Evolutionary conservation across 768 basidiomycete species (phyloP).

Genomic region (Lactifluus subvellereus): DNA sequence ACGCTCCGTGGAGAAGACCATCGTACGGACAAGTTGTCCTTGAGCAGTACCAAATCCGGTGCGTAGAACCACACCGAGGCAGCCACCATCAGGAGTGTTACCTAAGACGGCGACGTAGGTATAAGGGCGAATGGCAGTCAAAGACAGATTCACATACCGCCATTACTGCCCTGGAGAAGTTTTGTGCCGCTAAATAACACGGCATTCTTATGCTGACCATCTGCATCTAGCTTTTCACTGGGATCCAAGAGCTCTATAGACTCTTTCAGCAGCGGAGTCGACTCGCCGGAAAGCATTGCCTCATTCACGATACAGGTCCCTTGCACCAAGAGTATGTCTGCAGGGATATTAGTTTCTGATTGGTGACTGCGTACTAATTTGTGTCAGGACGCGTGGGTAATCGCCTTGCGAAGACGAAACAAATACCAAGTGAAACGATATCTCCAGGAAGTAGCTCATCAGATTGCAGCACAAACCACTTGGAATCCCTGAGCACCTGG

Average conservation of each 20-base stretch:
- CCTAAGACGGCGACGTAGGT: slow-evolving; percentile 29
- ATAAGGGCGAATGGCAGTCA: slow-evolving; percentile 7
- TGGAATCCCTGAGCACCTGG: slow-evolving; percentile 67
- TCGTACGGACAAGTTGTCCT: slow-evolving; percentile 94
- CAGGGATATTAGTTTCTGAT: slow-evolving; percentile 84
- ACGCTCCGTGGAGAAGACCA: slow-evolving; percentile 98
- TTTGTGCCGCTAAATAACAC: slow-evolving; percentile 97
- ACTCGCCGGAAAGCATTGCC: slow-evolving; percentile 98
- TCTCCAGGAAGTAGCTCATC: slow-evolving; percentile 91
- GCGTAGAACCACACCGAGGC: slow-evolving; percentile 85
- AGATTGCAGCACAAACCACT: slow-evolving; percentile 77
- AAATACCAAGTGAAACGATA: slow-evolving; percentile 72
- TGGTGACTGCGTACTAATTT: slow-evolving; percentile 49
- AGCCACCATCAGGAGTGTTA: slow-evolving; percentile 85
- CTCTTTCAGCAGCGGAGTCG: slow-evolving; percentile 94
- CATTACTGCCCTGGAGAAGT: slow-evolving; percentile 74
- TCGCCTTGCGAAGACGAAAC: slow-evolving; percentile 4
- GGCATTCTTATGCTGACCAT: slow-evolving; percentile 78
- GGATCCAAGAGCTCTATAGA: slow-evolving; percentile 81
- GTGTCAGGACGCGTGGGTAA: slow-evolving; percentile 8
- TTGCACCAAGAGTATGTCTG: slow-evolving; percentile 86
- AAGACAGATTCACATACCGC: slow-evolving; percentile 34
- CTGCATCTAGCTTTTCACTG: slow-evolving; percentile 73
- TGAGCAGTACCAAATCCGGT: slow-evolving; percentile 98
- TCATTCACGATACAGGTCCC: slow-evolving; percentile 98